phyloP scores from a whole-genome alignment of 768 basidiomycete species.

The Trametes meyenii region DNA sequence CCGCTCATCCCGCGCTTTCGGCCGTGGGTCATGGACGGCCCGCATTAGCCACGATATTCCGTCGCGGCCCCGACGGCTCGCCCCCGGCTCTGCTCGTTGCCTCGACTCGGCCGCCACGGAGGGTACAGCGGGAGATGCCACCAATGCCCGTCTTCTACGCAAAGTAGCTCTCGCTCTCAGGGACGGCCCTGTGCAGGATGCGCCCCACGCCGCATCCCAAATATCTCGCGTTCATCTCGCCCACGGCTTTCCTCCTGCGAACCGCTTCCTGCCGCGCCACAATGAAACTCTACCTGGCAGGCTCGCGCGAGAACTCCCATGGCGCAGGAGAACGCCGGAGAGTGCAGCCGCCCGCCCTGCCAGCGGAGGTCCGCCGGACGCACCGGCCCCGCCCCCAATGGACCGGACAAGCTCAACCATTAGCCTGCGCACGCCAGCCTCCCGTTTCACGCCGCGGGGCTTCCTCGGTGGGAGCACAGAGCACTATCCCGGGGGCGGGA shows the following conservation, averaged over 20 bases:
- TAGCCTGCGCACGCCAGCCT: slow-evolving; percentile 15
- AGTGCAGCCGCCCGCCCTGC: not conserved
- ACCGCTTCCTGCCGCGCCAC: slow-evolving; percentile 10
- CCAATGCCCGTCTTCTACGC: not conserved
- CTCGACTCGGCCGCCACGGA: not conserved
- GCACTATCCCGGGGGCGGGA: not conserved
- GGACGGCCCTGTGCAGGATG: slow-evolving; percentile 1
- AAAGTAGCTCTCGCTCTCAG: not conserved
- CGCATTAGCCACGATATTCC: not conserved
- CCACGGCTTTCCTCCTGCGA: not conserved
- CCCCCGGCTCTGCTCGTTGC: not conserved
- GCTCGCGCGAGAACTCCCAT: not conserved
- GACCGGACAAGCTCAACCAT: slow-evolving; percentile 21
- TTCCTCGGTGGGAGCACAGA: slow-evolving; percentile 18
- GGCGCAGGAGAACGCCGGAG: slow-evolving; percentile 3
- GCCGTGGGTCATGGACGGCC: not conserved
- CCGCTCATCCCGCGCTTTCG: not conserved
- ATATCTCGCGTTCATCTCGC: slow-evolving; percentile 13
- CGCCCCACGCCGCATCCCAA: slow-evolving; percentile 8
- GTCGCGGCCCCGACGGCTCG: not conserved
- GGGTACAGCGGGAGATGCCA: not conserved
- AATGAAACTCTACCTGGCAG: slow-evolving; percentile 15
- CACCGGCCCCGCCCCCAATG: not conserved
- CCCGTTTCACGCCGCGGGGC: not conserved
- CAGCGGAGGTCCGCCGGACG: slow-evolving; percentile 1